Conservation (phyloP, 2,329 filamentous ascomycete species). For the Colletotrichum sp. region DNA sequence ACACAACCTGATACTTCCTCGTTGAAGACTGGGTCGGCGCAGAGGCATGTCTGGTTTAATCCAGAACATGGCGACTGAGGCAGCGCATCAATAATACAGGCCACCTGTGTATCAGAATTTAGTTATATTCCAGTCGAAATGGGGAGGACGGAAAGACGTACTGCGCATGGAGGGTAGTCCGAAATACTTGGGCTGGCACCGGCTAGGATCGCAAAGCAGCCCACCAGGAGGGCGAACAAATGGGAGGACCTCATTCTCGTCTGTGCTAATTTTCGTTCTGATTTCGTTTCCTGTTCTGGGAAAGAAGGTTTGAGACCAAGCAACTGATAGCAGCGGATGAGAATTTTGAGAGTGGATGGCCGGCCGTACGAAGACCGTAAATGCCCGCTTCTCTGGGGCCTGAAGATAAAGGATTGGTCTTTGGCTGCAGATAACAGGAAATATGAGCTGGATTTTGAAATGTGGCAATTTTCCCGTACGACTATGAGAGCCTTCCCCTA, state of each 20-base stretch:
- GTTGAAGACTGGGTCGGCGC: background rate
- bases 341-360: background rate
- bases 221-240: background rate
- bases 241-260: background rate
- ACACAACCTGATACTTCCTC: background rate
- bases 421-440: background rate
- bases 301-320: background rate
- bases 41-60: background rate
- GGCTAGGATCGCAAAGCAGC: background rate
- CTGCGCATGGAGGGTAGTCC: background rate
- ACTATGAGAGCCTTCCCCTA: background rate
- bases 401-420: background rate
- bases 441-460: background rate
- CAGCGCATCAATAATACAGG: background rate
- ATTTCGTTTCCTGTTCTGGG: fast-evolving
- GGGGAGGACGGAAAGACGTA: background rate
- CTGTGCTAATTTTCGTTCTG: fast-evolving
- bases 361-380: background rate
- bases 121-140: background rate
- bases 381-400: fast-evolving
- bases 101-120: background rate
- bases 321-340: background rate
- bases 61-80: background rate
- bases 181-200: background rate
- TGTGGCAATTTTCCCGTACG: background rate